Base-by-base conservation (phyloP, 768 basidiomycete genomes). In the Lactarius hatsudake region DNA sequence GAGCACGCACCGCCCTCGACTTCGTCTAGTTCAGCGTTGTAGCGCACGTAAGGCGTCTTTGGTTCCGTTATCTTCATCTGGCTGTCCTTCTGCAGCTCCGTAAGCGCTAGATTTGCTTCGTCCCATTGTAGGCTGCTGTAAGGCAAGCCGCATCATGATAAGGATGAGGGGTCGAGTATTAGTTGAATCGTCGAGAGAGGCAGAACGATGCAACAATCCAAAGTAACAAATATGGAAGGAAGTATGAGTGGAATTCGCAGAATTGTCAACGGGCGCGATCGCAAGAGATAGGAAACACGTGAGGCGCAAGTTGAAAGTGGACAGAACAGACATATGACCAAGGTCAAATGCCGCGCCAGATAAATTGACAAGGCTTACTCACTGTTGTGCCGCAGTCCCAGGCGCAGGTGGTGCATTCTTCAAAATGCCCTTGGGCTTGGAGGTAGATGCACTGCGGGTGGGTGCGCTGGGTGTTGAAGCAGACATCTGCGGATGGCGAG, bases 1-100 rank as follows among this genome's bases (percentile, higher is more conserved):
- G 26, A n/a, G 78, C 80, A 74, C 76, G 65, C 67, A 94, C 95
- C 93, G 69, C 90, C 87, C 77, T 94, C 93, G 53, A 94, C 79
- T 62, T 84, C 84, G 76, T 94, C 93, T n/a, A 89, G 88, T 75
- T 90, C 88, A 3, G 92, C 84, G 73, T 94, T 91, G 77, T 94
- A 96, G 71, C 93, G 83, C 62, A 98, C 95, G 77, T 91, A 98
- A 2, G 95, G 95, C 12, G 95, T 98, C 84, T 98, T 98, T 62
- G 95, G 95, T 74, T 98, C 95, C 2, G 93, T 94, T 74, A 98
- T 98, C 86, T 97, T 98, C 95, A 97, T 98, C 74, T 94, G 80
- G 70, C 93, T 95, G 74, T 96, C 94, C 78, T 96, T 96, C 82
- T 91, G 87, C 71, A 94, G 88, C 78, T 98, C 95, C 1, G 95